A percentile compares a stretch with the other conserved stretches of the same genome.
phyloP scores from a whole-genome alignment of 345 rosid genomes.

The Eucalyptus camaldulensis region DNA sequence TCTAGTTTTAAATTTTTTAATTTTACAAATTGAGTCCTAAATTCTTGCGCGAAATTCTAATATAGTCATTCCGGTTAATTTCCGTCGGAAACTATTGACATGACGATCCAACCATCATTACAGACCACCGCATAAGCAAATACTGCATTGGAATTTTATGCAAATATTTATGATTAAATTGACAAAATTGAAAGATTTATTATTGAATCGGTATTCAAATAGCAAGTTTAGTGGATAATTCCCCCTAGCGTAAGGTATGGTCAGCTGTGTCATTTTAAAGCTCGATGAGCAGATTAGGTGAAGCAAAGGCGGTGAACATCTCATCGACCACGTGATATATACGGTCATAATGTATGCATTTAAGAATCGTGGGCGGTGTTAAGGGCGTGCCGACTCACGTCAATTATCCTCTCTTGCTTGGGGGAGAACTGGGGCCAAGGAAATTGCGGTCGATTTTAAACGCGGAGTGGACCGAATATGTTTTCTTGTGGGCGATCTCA shows the following conservation, averaged over 20 bases:
- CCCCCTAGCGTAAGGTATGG: background rate
- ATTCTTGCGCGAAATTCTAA: background rate
- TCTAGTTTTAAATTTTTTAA: background rate
- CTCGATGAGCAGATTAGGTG: background rate
- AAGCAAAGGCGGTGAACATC: background rate
- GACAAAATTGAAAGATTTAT: rapidly evolving
- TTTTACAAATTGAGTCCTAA: background rate
- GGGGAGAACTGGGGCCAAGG: background rate
- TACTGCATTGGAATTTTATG: background rate
- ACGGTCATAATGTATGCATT: background rate
- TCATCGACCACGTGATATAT: background rate
- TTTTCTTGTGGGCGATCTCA: background rate
- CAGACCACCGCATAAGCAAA: background rate
- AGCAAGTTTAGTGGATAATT: background rate
- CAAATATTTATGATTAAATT: background rate
- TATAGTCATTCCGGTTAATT: rapidly evolving
- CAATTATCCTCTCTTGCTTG: background rate
- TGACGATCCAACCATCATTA: background rate
- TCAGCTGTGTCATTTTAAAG: background rate
- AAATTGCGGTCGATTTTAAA: background rate
- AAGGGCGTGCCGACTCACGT: background rate
- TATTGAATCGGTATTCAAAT: background rate
- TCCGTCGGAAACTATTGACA: rapidly evolving
- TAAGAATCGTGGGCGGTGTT: background rate
- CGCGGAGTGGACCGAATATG: background rate